These are phyloP conservation scores for Pleurotus salmoneostramineus DNA, from an alignment of 768 basidiomycete species.

Conservation along the genomic window DNA sequence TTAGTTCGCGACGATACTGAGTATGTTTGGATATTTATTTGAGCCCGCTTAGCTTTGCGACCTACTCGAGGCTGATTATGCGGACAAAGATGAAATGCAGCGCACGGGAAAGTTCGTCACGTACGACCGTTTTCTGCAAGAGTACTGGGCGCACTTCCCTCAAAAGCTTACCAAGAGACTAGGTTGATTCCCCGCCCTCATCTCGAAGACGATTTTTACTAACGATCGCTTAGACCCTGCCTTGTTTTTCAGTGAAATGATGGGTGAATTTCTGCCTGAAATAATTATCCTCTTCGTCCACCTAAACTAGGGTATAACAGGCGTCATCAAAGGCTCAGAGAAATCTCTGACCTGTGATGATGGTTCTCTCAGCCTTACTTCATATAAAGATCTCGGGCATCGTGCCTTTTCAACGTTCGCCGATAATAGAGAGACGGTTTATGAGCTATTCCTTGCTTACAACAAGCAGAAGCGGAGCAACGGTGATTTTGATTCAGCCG, in stretches of 20 bases:
- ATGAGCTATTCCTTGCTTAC: slow-evolving; percentile 53
- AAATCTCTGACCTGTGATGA: slow-evolving; percentile 28
- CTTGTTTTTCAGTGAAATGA: slow-evolving; percentile 60
- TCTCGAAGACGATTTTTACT: background rate
- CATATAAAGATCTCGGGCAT: slow-evolving; percentile 45
- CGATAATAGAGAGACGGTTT: slow-evolving; percentile 40
- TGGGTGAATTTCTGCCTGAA: slow-evolving; percentile 38
- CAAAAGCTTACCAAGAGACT: slow-evolving; percentile 47
- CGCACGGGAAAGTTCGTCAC: slow-evolving; percentile 27
- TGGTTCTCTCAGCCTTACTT: slow-evolving; percentile 35
- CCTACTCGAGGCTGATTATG: slow-evolving; percentile 45
- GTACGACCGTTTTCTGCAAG: slow-evolving; percentile 40
- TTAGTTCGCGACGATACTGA: slow-evolving; percentile 19
- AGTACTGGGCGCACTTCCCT: slow-evolving; percentile 61
- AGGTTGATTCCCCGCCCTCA: slow-evolving; percentile 28
- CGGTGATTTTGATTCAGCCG: slow-evolving; percentile 53
- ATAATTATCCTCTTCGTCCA: background rate
- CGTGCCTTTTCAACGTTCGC: slow-evolving; percentile 55
- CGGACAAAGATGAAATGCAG: background rate
- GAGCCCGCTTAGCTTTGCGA: slow-evolving; percentile 34
- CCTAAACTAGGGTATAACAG: slow-evolving; percentile 19
- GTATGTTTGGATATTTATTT: background rate
- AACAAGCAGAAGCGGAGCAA: slow-evolving; percentile 35
- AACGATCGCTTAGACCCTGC: slow-evolving; percentile 46
- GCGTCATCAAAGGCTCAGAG: slow-evolving; percentile 71